Evolutionary conservation across 257 asterid species (phyloP).

Genomic region (Capsicum baccatum): DNA sequence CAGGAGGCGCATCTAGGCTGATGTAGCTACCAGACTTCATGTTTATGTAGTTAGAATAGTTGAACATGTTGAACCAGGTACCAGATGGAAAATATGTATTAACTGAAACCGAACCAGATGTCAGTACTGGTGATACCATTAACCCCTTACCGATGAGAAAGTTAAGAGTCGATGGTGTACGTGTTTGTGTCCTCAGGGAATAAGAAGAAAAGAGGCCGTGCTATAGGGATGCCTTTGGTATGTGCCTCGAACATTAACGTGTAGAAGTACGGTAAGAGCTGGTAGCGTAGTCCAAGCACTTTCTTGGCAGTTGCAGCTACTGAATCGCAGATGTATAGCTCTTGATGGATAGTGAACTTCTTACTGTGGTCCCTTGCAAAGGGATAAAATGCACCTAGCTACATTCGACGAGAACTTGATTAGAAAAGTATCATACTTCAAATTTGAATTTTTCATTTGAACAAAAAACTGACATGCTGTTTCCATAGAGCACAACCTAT

Average conservation of each 20-base stretch:
- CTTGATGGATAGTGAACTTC: constrained; percentile 46
- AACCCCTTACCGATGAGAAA: constrained; percentile 62
- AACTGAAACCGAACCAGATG: constrained; percentile 46
- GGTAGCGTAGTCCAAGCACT: constrained; percentile 59
- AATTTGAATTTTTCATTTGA: neutral
- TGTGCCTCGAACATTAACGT: constrained; percentile 65
- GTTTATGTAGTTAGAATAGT: constrained; percentile 41
- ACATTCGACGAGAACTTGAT: constrained; percentile 11
- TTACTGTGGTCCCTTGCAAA: constrained; percentile 64
- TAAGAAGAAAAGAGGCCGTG: constrained; percentile 69
- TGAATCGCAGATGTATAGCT: constrained; percentile 65
- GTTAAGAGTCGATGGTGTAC: constrained; percentile 53
- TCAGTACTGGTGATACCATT: constrained; percentile 61
- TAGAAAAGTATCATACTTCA: neutral
- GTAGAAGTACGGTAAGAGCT: constrained; percentile 65
- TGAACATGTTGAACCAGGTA: constrained; percentile 55
- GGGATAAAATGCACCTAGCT: constrained; percentile 76
- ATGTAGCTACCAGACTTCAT: constrained; percentile 41
- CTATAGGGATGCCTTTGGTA: constrained; percentile 59
- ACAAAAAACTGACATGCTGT: no score
- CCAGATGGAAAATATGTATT: constrained; percentile 66
- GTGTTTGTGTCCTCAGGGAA: constrained; percentile 57
- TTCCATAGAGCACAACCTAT: no score
- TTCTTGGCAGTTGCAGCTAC: constrained; percentile 64
- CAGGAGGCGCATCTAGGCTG: constrained; percentile 56